Evolutionary conservation across 2,329 filamentous ascomycete species (phyloP), one percentile per base, ranked within the genome.

Genomic region (Neopestalotiopsis sp.): DNA sequence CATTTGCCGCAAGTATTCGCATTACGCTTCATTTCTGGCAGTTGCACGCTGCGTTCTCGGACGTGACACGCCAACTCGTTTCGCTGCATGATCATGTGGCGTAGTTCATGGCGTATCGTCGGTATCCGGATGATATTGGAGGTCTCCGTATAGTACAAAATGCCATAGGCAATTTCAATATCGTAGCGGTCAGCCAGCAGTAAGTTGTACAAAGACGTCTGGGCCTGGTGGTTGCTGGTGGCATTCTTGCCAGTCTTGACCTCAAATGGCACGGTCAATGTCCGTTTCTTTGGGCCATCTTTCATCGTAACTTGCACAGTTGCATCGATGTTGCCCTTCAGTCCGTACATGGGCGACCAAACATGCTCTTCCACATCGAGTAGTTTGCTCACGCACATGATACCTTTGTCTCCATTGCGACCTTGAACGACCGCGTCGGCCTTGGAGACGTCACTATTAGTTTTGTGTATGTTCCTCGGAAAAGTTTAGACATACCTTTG

Each of bases 291-390:
- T n/a, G 87, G 83, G 32, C 90, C 88, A 68, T 97, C 92, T 67
- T 89, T 84, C 84, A 98, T 92, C 0, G 88, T 89, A 17, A 96
- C 92, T 81, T 99, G 94, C 1, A 99, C 93, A 0, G 96, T 98
- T 34, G 96, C 96, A 81, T 99, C 96, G 69, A 99, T 96, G 74
- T 98, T 99, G 38, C 96, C 96, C 79, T 99, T 99, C 17, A 99
- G 85, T 0, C 96, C 96, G 78, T 97, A 99, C 89, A 94, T 95
- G 0, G 96, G 96, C 6, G 95, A 98, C 96, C 96, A 99, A 34
- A 99, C 91, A 77, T 98, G 96, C 79, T 99, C 96, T 78, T 99
- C 96, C 10, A 99, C 93, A 77, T 98, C 96, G 14, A 99, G 90
- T 34, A 99, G 85, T 78, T 98, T 99, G 75, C 91, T 97, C 73